A percentile compares a stretch with the other conserved stretches of the same genome.
These are phyloP conservation scores for Neoboletus subvelutipes DNA, from an alignment of 768 basidiomycete genomes.

Conservation along the genomic window DNA sequence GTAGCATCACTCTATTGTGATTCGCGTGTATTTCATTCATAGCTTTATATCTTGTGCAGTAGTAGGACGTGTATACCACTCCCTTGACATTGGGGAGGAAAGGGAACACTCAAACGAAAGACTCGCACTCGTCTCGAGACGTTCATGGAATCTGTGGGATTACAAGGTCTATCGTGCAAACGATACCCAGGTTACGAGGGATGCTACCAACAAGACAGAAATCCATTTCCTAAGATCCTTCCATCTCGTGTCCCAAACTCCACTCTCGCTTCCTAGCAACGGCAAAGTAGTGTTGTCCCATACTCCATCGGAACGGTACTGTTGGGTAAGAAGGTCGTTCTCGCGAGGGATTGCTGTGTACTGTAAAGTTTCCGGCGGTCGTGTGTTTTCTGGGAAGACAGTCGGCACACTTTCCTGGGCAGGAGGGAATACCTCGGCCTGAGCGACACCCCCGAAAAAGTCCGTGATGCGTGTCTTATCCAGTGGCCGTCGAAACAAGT, in stretches of 20 bases:
- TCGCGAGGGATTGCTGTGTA: not conserved
- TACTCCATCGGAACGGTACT: not conserved
- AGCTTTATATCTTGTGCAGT: not conserved
- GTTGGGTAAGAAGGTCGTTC: not conserved
- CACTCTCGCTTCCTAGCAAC: not conserved
- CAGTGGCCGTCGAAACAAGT: slow-evolving; percentile 73
- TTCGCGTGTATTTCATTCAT: not conserved
- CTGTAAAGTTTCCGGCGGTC: not conserved
- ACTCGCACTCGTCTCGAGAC: not conserved
- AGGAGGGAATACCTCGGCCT: slow-evolving; percentile 62
- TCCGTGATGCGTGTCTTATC: slow-evolving; percentile 68
- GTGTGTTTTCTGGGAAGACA: not conserved
- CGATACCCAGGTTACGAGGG: slow-evolving; percentile 31
- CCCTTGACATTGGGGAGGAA: not conserved
- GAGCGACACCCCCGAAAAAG: slow-evolving; percentile 87
- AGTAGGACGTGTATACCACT: not conserved
- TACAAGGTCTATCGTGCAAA: slow-evolving; percentile 13
- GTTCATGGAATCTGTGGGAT: not conserved
- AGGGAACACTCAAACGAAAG: not conserved
- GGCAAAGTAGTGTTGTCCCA: not conserved
- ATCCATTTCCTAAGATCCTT: slow-evolving; percentile 31
- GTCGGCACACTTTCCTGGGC: slow-evolving; percentile 1
- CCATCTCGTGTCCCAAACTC: slow-evolving; percentile 20
- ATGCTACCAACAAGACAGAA: slow-evolving; percentile 25
- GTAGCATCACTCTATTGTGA: not conserved